Conservation (phyloP, 2,329 filamentous ascomycete species). For the Cercospora canescens region DNA sequence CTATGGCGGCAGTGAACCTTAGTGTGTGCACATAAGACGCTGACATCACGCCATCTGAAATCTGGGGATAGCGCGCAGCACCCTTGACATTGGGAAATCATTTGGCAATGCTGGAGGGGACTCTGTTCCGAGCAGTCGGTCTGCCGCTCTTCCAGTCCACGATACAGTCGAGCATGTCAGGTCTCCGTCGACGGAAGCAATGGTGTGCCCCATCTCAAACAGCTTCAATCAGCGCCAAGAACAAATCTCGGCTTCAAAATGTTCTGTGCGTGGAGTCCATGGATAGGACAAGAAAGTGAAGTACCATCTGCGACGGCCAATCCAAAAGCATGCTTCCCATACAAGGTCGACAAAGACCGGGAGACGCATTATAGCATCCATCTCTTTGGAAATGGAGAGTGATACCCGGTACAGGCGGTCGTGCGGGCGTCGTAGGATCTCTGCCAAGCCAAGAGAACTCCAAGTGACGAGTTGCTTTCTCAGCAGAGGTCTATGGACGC, state of each 20-base stretch:
- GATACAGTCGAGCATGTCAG: neutral
- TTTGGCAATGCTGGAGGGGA: neutral
- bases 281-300: too few species aligned
- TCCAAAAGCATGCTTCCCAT: neutral
- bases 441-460: neutral
- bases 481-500: neutral
- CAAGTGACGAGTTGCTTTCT: neutral
- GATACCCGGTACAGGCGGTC: neutral
- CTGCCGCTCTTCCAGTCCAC: neutral
- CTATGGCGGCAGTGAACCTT: slow-evolving; percentile 14
- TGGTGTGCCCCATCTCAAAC: neutral
- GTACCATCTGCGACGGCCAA: neutral
- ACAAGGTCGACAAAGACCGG: neutral
- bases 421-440: neutral
- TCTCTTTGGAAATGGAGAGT: too few species aligned
- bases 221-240: neutral
- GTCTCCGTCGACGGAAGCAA: neutral
- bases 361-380: too few species aligned
- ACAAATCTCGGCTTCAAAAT: neutral
- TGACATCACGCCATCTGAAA: slow-evolving; percentile 22
- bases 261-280: too few species aligned
- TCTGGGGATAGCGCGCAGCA: slow-evolving; percentile 13
- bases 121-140: neutral
- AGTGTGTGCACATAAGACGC: slow-evolving; percentile 13
- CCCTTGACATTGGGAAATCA: neutral